A percentile compares a stretch with the other conserved stretches of the same genome.
Evolutionary conservation across 2,329 filamentous ascomycete genomes (phyloP).

Genomic region (Fusarium dlaminii): DNA sequence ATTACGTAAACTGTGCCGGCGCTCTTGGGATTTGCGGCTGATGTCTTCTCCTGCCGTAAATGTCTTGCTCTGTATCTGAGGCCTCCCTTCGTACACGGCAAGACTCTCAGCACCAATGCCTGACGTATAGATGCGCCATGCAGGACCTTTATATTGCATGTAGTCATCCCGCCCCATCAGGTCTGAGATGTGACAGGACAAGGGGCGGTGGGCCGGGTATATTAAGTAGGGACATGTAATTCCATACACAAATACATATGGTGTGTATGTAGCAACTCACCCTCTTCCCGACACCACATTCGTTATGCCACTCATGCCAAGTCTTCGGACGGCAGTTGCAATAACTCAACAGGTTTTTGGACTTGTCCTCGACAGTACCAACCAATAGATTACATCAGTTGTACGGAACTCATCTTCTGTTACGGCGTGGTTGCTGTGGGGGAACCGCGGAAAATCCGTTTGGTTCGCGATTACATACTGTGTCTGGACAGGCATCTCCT

Average conservation of each 20-base stretch:
- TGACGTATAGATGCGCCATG: background rate
- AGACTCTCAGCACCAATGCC: background rate
- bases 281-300: too few relatives aligned
- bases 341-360: background rate
- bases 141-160: background rate
- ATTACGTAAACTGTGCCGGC: background rate
- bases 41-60: background rate
- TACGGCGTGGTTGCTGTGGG: too few relatives aligned
- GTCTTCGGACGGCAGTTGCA: too few relatives aligned
- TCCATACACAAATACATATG: too few relatives aligned
- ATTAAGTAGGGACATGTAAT: too few relatives aligned
- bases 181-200: background rate
- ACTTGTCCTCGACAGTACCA: fast-evolving
- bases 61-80: background rate
- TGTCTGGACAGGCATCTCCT: too few relatives aligned
- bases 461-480: too few relatives aligned
- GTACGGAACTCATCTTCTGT: too few relatives aligned
- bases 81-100: background rate
- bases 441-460: too few relatives aligned
- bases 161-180: too few relatives aligned
- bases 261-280: background rate
- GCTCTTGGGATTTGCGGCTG: background rate
- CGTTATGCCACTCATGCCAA: too few relatives aligned
- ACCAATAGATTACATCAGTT: background rate
- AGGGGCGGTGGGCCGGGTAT: too few relatives aligned